Base-by-base conservation (phyloP, 768 basidiomycete species). In the Auricularia sp. region DNA sequence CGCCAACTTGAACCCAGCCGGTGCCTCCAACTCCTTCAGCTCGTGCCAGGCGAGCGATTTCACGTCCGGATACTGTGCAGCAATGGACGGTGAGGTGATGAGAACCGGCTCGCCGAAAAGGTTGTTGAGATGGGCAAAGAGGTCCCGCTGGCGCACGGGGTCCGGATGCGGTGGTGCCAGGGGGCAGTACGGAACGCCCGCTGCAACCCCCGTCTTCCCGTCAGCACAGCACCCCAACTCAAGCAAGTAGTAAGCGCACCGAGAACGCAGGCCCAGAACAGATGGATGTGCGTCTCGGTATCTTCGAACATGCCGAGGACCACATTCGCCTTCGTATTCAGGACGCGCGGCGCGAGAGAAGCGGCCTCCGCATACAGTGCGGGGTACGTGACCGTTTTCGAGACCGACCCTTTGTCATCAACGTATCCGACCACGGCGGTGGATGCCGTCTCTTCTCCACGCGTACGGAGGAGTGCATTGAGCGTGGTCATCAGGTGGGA, bases 231-330 rank as follows among this genome's bases (percentile, higher is more conserved):
- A 14, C 11, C 21, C 3, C 3, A 21, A 39, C 5, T 21, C 14
- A 14, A n/a, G 29, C 33, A 5, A 14, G 58, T 14, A 16, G 29
- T 29, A 51, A n/a, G 56, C 69, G 8, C 29, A 68, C 69, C 67
- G 42, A 76, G 66, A 62, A 71, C 72, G 65, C 74, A 76, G n/a
- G 72, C 74, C 75, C 75, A 76, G 66, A 76, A 76, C 0, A 71
- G 67, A 13, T 67, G 69, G 47, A 75, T 72, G 61, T 75, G 72
- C 45, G 66, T 73, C 51, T 73, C 70, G 59, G 75, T 73, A 67
- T 74, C 72, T 21, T 69, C 62, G 62, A 76, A 74, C 61, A 68
- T 67, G 42, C 71, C 67, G 33, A 74, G 65, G 14, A 75, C 71
- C 62, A 74, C 67, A 64, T 75, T 69, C 11, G 63, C 65, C 34